Evolutionary conservation across 768 basidiomycete genomes (phyloP).

Genomic region (Jaapia argillacea): DNA sequence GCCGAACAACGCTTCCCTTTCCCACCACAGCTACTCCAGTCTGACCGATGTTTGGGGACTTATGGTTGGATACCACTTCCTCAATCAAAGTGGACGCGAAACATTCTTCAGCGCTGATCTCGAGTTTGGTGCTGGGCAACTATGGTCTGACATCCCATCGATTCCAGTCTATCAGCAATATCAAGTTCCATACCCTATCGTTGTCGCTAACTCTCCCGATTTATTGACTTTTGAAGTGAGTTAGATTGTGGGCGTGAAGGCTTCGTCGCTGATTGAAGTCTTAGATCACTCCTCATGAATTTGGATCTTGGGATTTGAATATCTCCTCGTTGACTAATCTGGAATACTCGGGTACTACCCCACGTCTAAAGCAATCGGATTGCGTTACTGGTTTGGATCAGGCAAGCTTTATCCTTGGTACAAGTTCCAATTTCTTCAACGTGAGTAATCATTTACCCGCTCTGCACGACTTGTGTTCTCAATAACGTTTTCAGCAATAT

Average conservation of each 20-base stretch:
- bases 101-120: constrained; percentile 54
- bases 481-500: constrained; percentile 29
- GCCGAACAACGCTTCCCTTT: not conserved
- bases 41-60: constrained; percentile 59
- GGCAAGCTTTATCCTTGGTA: constrained; percentile 64
- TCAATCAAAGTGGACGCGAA: constrained; percentile 46
- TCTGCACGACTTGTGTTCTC: not conserved
- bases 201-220: constrained; percentile 51
- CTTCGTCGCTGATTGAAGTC: constrained; percentile 1
- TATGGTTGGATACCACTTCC: constrained; percentile 63
- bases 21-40: constrained; percentile 43
- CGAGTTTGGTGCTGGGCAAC: constrained; percentile 62
- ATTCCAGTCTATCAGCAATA: constrained; percentile 40
- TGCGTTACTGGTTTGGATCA: constrained; percentile 76
- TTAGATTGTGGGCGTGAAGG: too few species aligned
- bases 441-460: constrained; percentile 18
- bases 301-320: constrained; percentile 66
- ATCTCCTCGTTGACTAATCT: constrained; percentile 63
- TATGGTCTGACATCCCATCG: constrained; percentile 49
- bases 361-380: constrained; percentile 34
- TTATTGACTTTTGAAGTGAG: too few species aligned
- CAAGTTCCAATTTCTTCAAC: constrained; percentile 62
- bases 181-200: constrained; percentile 56
- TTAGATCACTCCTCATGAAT: constrained; percentile 53
- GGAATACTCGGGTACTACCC: constrained; percentile 51